Evolutionary conservation across 1,284 basidiomycete genomes (phyloP).

Genomic region (Trichosporon coremiiforme): DNA sequence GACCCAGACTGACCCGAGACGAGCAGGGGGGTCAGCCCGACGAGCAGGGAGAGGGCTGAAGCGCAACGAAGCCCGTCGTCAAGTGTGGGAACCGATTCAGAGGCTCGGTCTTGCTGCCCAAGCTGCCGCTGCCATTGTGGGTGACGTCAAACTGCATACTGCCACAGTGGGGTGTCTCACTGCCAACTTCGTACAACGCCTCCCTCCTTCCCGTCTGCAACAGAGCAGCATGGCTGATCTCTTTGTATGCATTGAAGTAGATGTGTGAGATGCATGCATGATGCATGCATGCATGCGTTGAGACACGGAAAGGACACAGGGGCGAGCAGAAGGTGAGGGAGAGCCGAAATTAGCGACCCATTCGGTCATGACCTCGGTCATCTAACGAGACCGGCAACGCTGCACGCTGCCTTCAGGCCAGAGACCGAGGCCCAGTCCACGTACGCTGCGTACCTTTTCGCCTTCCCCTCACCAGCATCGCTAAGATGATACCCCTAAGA

Average conservation of each 20-base stretch:
- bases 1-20: neutral
- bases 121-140: neutral
- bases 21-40: too few species aligned
- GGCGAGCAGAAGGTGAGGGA: neutral
- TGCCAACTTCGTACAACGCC: neutral
- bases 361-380: constrained; percentile 10
- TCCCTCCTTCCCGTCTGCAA: neutral
- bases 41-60: neutral
- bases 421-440: neutral
- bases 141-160: neutral
- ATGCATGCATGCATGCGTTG: neutral
- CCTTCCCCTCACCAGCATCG: neutral
- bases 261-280: neutral
- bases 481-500: neutral
- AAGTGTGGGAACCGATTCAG: constrained; percentile 1
- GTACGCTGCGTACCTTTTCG: constrained; percentile 2
- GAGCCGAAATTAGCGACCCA: neutral
- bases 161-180: neutral
- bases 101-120: neutral
- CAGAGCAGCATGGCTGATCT: too few species aligned
- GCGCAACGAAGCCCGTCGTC: neutral
- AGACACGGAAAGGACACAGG: neutral
- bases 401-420: neutral
- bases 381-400: constrained; percentile 5
- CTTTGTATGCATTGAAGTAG: too few species aligned